Evolutionary conservation across 805 yeast species (phyloP), one percentile per base, ranked within the genome.

Genomic region (Kregervanrija pseudodelftensis): DNA sequence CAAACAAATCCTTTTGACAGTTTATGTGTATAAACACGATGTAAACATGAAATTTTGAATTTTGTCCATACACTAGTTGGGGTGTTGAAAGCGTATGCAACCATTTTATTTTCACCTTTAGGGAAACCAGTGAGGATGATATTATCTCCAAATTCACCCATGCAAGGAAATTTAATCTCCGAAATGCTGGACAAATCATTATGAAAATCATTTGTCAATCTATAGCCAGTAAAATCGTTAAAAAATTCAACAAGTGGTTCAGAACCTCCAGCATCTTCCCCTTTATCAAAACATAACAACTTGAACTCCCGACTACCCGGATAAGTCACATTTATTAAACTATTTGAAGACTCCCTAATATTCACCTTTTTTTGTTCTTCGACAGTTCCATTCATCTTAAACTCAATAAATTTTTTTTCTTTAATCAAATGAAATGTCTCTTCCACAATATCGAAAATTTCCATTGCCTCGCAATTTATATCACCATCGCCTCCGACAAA

Each of bases 1-100:
- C 95, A 85, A 1, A 79, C 79, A 61, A 74, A 80, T 0, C 84
- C 78, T 49, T 78, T 80, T 77, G 85, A 78, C 41, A 82, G 71
- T 42, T 82, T 65, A 54, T 82, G 85, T 2, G 75, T 68, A 30
- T 74, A 74, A 31, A 70, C 64, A 40, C 72, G 75, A 50, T 76
- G 80, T 40, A 73, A 70, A 53, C 81, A 68, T 58, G 72, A 68
- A 36, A 72, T 71, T 12, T 77, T 80, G 17, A 85, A 60, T 44
- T 80, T 66, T 0, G 84, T 74, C 90, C 91, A 84, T 50, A 74
- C 75, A 1, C 72, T 71, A 0, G 83, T 70, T 0, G 77, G 76
- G 30, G 66, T 68, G 59, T 79, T 76, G 64, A 65, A 77, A 5
- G 77, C 60, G 55, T 62, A 77, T 40, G 72, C 67, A 33, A 75